Percentiles rank a stretch among this genome's conserved stretches.
Evolutionary conservation across 2,329 filamentous ascomycete species (phyloP).

Genomic region (Fusarium xylarioides): DNA sequence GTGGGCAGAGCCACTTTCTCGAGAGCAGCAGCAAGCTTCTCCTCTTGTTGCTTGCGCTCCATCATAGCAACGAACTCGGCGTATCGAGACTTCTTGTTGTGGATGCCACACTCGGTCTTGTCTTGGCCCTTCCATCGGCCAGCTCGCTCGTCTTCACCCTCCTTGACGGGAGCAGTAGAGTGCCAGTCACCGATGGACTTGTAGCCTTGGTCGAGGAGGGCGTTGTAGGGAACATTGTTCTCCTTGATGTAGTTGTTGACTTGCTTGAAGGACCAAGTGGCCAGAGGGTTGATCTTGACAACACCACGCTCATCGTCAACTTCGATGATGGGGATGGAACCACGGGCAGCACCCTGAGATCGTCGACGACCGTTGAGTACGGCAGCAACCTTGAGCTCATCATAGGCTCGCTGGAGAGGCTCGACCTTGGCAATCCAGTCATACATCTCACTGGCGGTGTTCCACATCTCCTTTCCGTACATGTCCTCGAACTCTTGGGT

Average conservation of each 20-base stretch:
- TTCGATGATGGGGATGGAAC: conserved; percentile 90
- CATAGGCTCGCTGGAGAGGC: conserved; percentile 90
- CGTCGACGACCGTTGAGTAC: conserved; percentile 91
- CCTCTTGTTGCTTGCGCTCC: conserved; percentile 72
- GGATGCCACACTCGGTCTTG: conserved; percentile 98
- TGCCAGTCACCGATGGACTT: conserved; percentile 99
- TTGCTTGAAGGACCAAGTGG: conserved; percentile 91
- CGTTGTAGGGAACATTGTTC: conserved; percentile 93
- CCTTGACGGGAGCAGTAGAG: conserved; percentile 88
- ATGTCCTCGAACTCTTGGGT: conserved; percentile 80
- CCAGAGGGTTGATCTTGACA: conserved; percentile 97
- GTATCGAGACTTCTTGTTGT: conserved; percentile 96
- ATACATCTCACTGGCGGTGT: conserved; percentile 86
- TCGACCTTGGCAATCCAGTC: conserved; percentile 99
- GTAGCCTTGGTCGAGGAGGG: conserved; percentile 90
- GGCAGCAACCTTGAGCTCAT: conserved; percentile 85
- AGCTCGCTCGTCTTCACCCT: conserved; percentile 93
- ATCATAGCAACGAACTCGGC: conserved; percentile 82
- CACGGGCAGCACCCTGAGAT: conserved; percentile 92
- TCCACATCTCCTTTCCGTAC: conserved; percentile 86
- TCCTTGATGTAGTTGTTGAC: conserved; percentile 88
- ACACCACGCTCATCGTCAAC: conserved; percentile 86
- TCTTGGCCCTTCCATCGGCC: conserved; percentile 95
- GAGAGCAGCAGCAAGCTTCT: conserved; percentile 44
- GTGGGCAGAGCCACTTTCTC: conserved; percentile 43